Base-by-base conservation (phyloP, 1,284 basidiomycete genomes). In the Microbotryum saponariae region DNA sequence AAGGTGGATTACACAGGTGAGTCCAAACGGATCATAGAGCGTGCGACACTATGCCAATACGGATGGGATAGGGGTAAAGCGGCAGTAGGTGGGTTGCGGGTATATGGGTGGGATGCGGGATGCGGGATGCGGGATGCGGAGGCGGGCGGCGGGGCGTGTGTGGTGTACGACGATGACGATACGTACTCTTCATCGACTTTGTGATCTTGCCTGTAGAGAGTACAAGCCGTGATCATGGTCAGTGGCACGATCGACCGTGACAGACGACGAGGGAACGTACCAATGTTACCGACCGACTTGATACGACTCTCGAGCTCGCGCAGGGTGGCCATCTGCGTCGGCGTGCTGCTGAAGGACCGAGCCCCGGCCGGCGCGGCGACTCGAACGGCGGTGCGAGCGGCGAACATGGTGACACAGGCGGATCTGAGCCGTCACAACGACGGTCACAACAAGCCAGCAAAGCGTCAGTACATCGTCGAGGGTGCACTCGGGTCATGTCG, bases 261-360 rank as follows among this genome's bases (percentile, higher is more conserved):
- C 27, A 20, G 9, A 29, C 27, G 18, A n/a, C 6, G 46, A 37
- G 37, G 33, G 2, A 8, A 60, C 68, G 61, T 48, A 69, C 64
- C 67, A 45, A 71, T 96, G 74, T 78, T 97, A 77, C 83, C 83
- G 76, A 97, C 94, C 61, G 91, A 96, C 85, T 97, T 97, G 79
- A 93, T 83, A 71, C 94, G 88, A 77, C 89, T 79, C 81, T 98
- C 96, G 74, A 97, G 89, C 80, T 98, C 94, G 74, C 92, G 87
- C 71, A 98, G 86, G 63, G 94, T 97, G 54, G 92, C 93, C 89
- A 93, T 92, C 77, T 91, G 91, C 70, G 87, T 84, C 71, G 87
- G 83, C 75, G 81, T 79, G 68, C 80, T 74, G 51, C 85, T 84
- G 56, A 81, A 83, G 71, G 83, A 82, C 81, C 76, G 83, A 49